Conservation (phyloP, 2,329 filamentous ascomycete species). For the Arthroderma sp. region DNA sequence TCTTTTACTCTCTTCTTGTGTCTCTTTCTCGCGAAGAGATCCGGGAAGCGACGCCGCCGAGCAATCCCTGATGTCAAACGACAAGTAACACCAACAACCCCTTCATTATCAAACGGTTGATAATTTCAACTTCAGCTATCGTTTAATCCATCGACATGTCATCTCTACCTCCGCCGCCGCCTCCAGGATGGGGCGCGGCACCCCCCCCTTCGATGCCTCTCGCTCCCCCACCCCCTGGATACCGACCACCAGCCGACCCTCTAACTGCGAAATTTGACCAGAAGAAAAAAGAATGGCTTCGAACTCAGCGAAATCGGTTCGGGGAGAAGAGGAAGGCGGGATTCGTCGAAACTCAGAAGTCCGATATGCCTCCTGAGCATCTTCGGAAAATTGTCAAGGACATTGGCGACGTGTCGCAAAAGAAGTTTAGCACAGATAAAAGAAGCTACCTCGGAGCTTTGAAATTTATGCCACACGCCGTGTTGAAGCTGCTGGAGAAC, state of each 20-base stretch:
- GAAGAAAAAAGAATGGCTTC: conserved; percentile 98
- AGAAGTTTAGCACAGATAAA: conserved; percentile 98
- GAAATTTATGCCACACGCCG: conserved; percentile 98
- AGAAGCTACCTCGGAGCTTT: conserved; percentile 90
- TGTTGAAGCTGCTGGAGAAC: conserved; percentile 92
- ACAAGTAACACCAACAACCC: no score
- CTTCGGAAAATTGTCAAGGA: conserved; percentile 95
- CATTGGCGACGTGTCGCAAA: conserved; percentile 97
- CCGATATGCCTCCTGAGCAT: conserved; percentile 97
- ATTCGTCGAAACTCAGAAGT: conserved; percentile 95
- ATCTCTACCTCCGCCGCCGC: conserved; percentile 52
- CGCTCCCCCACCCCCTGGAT: conserved; percentile 73
- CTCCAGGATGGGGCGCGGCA: conserved; percentile 49
- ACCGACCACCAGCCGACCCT: conserved; percentile 65
- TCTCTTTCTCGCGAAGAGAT: not conserved
- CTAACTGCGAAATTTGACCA: conserved; percentile 89
- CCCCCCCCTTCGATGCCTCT: conserved; percentile 40
- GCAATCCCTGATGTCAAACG: no score
- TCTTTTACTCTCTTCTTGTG: not conserved
- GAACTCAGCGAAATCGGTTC: conserved; percentile 79
- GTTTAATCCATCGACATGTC: conserved; percentile 33
- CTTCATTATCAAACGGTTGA: not conserved
- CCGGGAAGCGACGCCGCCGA: no score
- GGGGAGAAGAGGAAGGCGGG: conserved; percentile 94
- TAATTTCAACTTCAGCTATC: not conserved